phyloP scores from a whole-genome alignment of 148 eudicot species.

The Dysphania ambrosioides region DNA sequence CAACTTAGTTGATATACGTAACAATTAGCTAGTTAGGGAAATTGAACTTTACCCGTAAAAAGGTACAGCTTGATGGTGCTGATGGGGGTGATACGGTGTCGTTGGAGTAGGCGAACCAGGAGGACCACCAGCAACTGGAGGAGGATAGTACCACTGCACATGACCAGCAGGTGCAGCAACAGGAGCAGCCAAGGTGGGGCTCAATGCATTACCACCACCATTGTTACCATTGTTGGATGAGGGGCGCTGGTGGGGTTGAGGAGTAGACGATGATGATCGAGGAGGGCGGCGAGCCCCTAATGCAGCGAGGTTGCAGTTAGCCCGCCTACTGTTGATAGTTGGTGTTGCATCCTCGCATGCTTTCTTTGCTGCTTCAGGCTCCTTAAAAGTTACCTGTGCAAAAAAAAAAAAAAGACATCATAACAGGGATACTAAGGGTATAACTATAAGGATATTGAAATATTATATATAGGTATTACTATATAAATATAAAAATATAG shows the following conservation, averaged over 20 bases:
- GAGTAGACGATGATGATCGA: conserved; percentile 38
- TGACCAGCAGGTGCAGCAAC: conserved; percentile 44
- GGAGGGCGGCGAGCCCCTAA: conserved; percentile 82
- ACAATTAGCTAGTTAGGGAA: no score
- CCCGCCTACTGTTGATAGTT: conserved; percentile 83
- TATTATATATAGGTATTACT: no score
- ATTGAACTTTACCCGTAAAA: conserved; percentile 49
- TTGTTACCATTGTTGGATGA: conserved; percentile 41
- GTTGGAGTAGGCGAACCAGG: conserved; percentile 29
- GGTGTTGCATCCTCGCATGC: conserved; percentile 93
- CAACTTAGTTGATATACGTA: no score
- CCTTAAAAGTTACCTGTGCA: conserved; percentile 82
- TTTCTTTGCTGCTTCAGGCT: conserved; percentile 75
- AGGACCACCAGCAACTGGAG: conserved; percentile 24
- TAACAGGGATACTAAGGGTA: no score
- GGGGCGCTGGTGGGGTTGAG: conserved; percentile 25
- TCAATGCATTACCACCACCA: conserved; percentile 30
- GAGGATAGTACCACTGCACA: conserved; percentile 75
- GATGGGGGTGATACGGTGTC: conserved; percentile 46
- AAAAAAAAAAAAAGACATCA: no score
- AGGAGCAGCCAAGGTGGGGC: conserved; percentile 38
- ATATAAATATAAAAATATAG: no score
- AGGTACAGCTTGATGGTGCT: conserved; percentile 56
- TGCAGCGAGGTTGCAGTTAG: conserved; percentile 93
- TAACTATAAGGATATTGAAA: no score